Evolutionary conservation across 169 alveolate genomes (phyloP), one percentile per base, ranked within the genome.

Genomic region (Eimeria acervulina): DNA sequence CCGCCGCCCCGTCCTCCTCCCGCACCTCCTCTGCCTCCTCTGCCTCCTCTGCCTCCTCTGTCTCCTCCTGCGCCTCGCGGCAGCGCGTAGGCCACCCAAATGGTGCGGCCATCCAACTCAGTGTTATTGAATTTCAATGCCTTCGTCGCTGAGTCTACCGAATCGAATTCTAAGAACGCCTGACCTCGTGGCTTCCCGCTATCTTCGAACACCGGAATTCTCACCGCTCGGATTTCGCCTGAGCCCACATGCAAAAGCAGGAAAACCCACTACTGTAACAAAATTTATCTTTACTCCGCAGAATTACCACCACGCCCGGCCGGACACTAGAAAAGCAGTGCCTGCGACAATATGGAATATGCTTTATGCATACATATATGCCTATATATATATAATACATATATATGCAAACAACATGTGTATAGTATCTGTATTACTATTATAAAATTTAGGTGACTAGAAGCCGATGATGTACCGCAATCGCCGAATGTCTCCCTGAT

Each of bases 1-100:
- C 98, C 97, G 33, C 98, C 97, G 68, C 97, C 97, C 85, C 94
- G 74, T 1, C 98, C 98, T 4, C 99, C 97, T 4, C 98, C 98
- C 55, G 98, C 95, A 12, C 97, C 97, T 15, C 97, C 97, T 6
- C 98, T 96, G 78, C 97, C 95, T 66, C 96, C 96, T 6, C 98
- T 97, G 6, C 98, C 97, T 42, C 96, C 96, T 33, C 97, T 96
- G 42, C 97, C 96, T 55, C 97, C 96, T 72, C 96, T 93, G 84
- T 95, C 97, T 21, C 97, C 97, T 38, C 96, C 97, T 13, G 97
- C 84, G 81, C 96, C 96, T 55, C 98, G 87, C 36, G 98, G 98
- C 31, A 78, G 84, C 26, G 98, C 98, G 96, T 95, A 97, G 74
- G 96, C 97, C 88, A 97, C 97, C 96, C 97, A 95, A 38, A 97